These are phyloP conservation scores for Citrus hindsii DNA, from an alignment of 345 rosid species.

Conservation along the genomic window DNA sequence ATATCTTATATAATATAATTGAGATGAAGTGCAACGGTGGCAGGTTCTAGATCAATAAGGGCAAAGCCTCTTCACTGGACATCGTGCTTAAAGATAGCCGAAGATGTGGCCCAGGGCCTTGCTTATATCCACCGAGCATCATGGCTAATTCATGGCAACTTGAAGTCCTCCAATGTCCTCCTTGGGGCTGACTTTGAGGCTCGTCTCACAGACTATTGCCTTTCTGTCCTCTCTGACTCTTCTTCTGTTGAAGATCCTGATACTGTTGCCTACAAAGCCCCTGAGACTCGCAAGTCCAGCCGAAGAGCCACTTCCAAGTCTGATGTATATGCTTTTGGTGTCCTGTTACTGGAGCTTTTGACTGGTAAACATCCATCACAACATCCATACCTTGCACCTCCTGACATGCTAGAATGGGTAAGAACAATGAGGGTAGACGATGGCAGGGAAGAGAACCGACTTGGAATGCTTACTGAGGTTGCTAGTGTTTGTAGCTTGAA, in stretches of 20 bases:
- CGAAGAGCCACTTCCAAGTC: slow-evolving; percentile 58
- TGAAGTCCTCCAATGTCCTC: slow-evolving; percentile 82
- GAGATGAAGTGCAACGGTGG: slow-evolving; percentile 5
- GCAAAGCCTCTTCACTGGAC: slow-evolving; percentile 97
- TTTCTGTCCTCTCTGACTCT: slow-evolving; percentile 60
- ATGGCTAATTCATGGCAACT: slow-evolving; percentile 76
- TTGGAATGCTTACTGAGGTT: slow-evolving; percentile 80
- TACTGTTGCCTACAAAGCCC: slow-evolving; percentile 64
- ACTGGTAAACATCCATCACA: slow-evolving; percentile 77
- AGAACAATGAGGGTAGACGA: slow-evolving; percentile 62
- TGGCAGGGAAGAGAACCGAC: slow-evolving; percentile 48
- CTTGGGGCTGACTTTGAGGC: slow-evolving; percentile 95
- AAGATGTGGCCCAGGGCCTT: slow-evolving; percentile 87
- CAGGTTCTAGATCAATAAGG: slow-evolving; percentile 84
- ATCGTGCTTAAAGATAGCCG: slow-evolving; percentile 95
- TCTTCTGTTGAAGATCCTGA: slow-evolving; percentile 62
- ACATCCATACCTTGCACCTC: slow-evolving; percentile 75
- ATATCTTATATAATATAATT: not conserved
- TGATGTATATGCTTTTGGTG: slow-evolving; percentile 85
- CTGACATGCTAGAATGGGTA: slow-evolving; percentile 83
- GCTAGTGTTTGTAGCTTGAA: slow-evolving; percentile 79
- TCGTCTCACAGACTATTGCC: slow-evolving; percentile 80
- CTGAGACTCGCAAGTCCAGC: slow-evolving; percentile 71
- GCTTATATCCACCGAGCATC: slow-evolving; percentile 88
- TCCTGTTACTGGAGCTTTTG: slow-evolving; percentile 75